Conservation (phyloP, 345 rosid species). For the Ricinus communis region DNA sequence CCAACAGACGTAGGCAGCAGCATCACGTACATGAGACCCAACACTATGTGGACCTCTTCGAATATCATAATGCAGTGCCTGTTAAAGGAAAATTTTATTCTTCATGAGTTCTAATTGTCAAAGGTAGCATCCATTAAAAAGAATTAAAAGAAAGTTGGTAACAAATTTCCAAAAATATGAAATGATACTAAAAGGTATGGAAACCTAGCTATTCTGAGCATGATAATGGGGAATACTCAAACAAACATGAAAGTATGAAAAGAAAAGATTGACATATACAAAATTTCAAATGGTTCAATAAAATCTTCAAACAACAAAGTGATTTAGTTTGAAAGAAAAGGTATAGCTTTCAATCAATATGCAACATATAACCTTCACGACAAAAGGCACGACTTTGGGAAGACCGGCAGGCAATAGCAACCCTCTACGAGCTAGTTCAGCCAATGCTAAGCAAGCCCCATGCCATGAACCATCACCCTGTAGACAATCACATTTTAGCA, state of each 20-base stretch:
- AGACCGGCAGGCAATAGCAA: constrained; percentile 87
- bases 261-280: neutral
- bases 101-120: neutral
- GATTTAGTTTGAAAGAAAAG: neutral
- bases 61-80: constrained; percentile 96
- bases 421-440: constrained; percentile 95
- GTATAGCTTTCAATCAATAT: neutral
- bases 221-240: too few relatives aligned
- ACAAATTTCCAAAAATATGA: neutral
- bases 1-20: constrained; percentile 99
- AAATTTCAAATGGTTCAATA: neutral
- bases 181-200: neutral
- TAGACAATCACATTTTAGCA: constrained; percentile 31
- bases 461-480: constrained; percentile 99
- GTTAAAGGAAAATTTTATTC: constrained; percentile 26
- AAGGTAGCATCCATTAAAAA: neutral
- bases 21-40: constrained; percentile 99
- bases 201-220: too few relatives aligned
- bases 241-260: neutral
- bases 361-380: constrained; percentile 64
- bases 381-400: constrained; percentile 77
- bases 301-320: neutral
- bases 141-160: too few relatives aligned
- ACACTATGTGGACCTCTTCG: constrained; percentile 99
- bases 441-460: constrained; percentile 96